These are phyloP conservation scores for Linnemannia schmuckeri DNA, from an alignment of 192 early-diverging fungal species.

Conservation along the genomic window DNA sequence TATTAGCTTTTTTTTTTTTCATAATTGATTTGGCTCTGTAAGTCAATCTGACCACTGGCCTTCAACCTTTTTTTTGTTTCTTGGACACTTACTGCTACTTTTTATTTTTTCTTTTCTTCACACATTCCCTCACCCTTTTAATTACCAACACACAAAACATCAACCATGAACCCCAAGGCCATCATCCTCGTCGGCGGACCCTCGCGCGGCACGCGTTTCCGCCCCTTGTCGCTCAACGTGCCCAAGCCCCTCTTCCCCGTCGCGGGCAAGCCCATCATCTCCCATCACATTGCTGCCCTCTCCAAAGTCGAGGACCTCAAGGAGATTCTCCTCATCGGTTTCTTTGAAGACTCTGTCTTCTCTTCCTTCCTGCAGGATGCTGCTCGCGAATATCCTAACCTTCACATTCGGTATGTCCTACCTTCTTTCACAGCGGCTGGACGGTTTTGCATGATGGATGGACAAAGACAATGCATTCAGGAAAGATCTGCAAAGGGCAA, in stretches of 20 bases:
- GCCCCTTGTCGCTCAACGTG: constrained; percentile 94
- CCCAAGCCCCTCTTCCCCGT: constrained; percentile 99
- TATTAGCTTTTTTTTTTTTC: not conserved
- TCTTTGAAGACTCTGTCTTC: constrained; percentile 97
- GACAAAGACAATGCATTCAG: not conserved
- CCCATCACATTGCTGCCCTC: constrained; percentile 95
- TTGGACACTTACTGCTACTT: no score
- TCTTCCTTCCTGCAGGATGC: constrained; percentile 89
- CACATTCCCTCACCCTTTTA: not conserved
- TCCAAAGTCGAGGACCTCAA: constrained; percentile 89
- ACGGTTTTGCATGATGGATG: not conserved
- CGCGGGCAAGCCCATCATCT: constrained; percentile 95
- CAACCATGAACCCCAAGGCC: constrained; percentile 75
- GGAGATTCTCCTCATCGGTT: constrained; percentile 96
- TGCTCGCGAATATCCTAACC: constrained; percentile 86
- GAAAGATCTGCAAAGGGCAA: not conserved
- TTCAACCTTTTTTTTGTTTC: not conserved
- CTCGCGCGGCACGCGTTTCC: constrained; percentile 96
- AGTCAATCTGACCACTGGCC: not conserved
- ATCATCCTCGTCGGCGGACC: constrained; percentile 98
- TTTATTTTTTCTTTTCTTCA: not conserved
- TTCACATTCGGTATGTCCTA: constrained; percentile 81
- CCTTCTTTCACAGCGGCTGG: not conserved
- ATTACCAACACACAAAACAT: not conserved
- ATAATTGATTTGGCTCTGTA: not conserved